Percentiles rank a stretch among this genome's conserved stretches.
These are phyloP conservation scores for Cyberlindnera mycetangii DNA, from an alignment of 805 yeast species.

Conservation along the genomic window DNA sequence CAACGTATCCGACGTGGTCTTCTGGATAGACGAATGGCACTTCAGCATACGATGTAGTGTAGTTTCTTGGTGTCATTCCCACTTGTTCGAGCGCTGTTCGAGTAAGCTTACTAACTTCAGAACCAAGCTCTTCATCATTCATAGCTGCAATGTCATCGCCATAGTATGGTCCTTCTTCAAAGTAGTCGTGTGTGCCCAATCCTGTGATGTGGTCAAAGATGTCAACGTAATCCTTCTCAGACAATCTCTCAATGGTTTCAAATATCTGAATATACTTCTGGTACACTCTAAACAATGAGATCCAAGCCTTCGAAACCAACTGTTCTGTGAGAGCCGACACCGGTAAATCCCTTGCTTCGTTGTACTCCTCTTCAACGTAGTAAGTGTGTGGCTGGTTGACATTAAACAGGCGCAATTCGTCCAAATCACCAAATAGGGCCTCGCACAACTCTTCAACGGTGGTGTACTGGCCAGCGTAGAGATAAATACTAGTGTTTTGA, in stretches of 20 bases:
- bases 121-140: slow-evolving; percentile 1
- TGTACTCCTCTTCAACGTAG: slow-evolving; percentile 9
- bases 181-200: slow-evolving; percentile 5
- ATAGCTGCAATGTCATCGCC: slow-evolving; percentile 1
- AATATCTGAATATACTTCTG: slow-evolving; percentile 12
- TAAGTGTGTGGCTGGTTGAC: slow-evolving; percentile 8
- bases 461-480: slow-evolving; percentile 14
- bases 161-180: slow-evolving; percentile 1
- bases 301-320: slow-evolving; percentile 10
- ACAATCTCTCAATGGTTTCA: slow-evolving; percentile 17
- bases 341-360: slow-evolving; percentile 11
- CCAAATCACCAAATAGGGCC: slow-evolving; percentile 16
- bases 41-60: not conserved
- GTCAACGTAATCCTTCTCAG: slow-evolving; percentile 20
- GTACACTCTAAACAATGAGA: slow-evolving; percentile 6
- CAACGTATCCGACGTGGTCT: not conserved
- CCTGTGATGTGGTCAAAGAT: slow-evolving; percentile 17
- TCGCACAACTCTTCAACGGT: slow-evolving; percentile 15
- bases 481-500: too few species aligned
- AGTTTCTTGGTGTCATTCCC: not conserved
- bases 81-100: not conserved
- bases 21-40: slow-evolving; percentile 14
- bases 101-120: not conserved
- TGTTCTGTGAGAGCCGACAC: slow-evolving; percentile 13
- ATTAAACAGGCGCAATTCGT: slow-evolving; percentile 12